Conservation (phyloP, 768 basidiomycete species). For the Lentinula sp. region DNA sequence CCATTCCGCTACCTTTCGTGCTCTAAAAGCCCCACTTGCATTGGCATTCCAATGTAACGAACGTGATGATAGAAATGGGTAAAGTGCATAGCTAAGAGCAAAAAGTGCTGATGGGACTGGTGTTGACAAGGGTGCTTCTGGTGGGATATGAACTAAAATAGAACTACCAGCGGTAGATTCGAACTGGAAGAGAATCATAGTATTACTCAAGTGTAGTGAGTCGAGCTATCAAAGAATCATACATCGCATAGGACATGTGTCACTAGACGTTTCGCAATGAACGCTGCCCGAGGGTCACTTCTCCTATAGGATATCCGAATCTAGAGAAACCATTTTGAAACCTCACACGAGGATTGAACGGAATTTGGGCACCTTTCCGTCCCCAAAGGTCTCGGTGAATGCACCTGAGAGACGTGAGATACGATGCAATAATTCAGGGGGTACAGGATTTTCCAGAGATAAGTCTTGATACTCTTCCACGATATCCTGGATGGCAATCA, state of each 20-base stretch:
- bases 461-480: slow-evolving; percentile 30
- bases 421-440: slow-evolving; percentile 42
- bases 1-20: slow-evolving; percentile 62
- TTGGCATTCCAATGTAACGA: slow-evolving; percentile 42
- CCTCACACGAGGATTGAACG: not conserved
- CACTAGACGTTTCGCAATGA: slow-evolving; percentile 45
- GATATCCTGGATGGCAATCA: slow-evolving; percentile 28
- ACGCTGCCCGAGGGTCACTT: slow-evolving; percentile 27
- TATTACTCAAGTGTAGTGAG: not conserved
- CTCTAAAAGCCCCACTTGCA: slow-evolving; percentile 42
- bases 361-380: slow-evolving; percentile 32
- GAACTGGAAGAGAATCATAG: slow-evolving; percentile 2
- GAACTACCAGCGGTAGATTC: slow-evolving; percentile 7
- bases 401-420: slow-evolving; percentile 69
- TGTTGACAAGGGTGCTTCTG: slow-evolving; percentile 16
- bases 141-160: slow-evolving; percentile 23
- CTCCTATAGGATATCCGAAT: slow-evolving; percentile 48
- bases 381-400: slow-evolving; percentile 47
- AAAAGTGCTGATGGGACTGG: slow-evolving; percentile 21
- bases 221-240: slow-evolving; percentile 7
- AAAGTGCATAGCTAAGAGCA: slow-evolving; percentile 49
- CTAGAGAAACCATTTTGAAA: slow-evolving; percentile 24
- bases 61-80: slow-evolving; percentile 54
- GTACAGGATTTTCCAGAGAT: slow-evolving; percentile 37
- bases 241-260: slow-evolving; percentile 51